Percentiles rank a stretch among this genome's conserved stretches.
Conservation (phyloP, 2,329 filamentous ascomycete genomes). For the Teratosphaeria pseudoeucalypti region DNA sequence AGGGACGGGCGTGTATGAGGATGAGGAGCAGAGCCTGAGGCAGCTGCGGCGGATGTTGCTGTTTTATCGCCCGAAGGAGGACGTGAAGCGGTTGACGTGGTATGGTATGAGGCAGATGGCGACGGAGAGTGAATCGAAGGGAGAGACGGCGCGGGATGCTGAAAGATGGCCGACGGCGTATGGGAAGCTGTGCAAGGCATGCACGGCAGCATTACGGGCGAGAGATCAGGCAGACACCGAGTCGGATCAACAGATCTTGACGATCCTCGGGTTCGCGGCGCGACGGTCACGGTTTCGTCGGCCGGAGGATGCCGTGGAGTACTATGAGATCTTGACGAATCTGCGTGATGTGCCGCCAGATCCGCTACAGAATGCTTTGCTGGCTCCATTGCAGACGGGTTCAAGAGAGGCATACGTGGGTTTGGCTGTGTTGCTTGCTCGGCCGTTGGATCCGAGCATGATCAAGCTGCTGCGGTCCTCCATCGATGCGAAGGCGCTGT, state of each 20-base stretch:
- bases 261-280: conserved; percentile 26
- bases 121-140: conserved; percentile 17
- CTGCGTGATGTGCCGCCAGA: conserved; percentile 12
- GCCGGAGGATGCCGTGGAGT: conserved; percentile 15
- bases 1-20: conserved; percentile 25
- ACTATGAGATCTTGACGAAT: conserved; percentile 22
- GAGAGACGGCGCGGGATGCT: neutral
- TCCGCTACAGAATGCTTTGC: conserved; percentile 19
- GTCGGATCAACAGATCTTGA: conserved; percentile 13
- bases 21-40: conserved; percentile 28
- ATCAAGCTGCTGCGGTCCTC: conserved; percentile 15
- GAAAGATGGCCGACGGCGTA: conserved; percentile 31
- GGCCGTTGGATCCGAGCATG: conserved; percentile 17
- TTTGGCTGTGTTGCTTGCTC: conserved; percentile 17
- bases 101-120: conserved; percentile 30
- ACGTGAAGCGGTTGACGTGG: conserved; percentile 30
- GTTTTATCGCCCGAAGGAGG: conserved; percentile 32
- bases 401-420: conserved; percentile 17
- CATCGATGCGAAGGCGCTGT: conserved; percentile 14
- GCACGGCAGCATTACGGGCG: conserved; percentile 16
- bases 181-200: conserved; percentile 29
- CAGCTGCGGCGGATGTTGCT: conserved; percentile 35
- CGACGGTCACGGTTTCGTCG: conserved; percentile 17
- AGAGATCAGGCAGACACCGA: conserved; percentile 11
- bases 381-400: conserved; percentile 19